Percentiles rank a stretch among this genome's conserved stretches.
These are phyloP conservation scores for Closterium sp. DNA, from an alignment of 139 green algal species.

Conservation along the genomic window DNA sequence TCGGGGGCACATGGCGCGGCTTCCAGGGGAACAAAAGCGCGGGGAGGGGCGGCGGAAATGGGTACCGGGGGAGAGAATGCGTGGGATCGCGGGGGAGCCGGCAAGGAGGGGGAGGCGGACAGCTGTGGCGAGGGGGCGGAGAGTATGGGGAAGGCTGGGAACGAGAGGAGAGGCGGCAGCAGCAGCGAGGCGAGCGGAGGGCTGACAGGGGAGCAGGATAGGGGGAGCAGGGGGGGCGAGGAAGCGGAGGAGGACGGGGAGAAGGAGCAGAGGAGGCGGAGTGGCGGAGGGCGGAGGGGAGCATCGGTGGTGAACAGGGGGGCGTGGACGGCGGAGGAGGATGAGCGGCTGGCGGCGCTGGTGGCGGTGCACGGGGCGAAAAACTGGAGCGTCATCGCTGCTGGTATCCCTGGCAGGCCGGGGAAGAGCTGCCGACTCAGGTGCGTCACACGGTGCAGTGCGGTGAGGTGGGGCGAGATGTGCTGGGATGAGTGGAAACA, in stretches of 20 bases:
- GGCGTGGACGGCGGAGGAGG: constrained; percentile 23
- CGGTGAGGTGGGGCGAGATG: not conserved
- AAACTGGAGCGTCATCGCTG: constrained; percentile 27
- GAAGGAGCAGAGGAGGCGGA: not conserved
- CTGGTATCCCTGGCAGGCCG: not conserved
- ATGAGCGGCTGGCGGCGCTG: constrained; percentile 13
- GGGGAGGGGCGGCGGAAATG: not conserved
- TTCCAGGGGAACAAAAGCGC: not conserved
- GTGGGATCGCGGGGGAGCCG: not conserved
- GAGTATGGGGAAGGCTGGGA: not conserved
- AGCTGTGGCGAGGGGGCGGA: not conserved
- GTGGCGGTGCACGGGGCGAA: constrained; percentile 23
- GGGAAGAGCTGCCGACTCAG: constrained; percentile 33
- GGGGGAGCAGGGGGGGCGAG: not conserved
- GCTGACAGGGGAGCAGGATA: not conserved
- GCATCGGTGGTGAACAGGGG: not conserved
- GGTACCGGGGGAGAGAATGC: not conserved
- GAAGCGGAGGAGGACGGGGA: not conserved
- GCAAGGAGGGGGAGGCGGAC: not conserved
- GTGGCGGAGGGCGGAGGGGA: not conserved
- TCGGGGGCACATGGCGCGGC: not conserved
- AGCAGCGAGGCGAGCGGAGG: not conserved
- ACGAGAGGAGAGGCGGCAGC: not conserved
- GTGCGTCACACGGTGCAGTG: not conserved
- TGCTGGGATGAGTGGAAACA: no score